Base-by-base conservation (phyloP, 2,329 filamentous ascomycete genomes). In the Neofusicoccum cordaticola region DNA sequence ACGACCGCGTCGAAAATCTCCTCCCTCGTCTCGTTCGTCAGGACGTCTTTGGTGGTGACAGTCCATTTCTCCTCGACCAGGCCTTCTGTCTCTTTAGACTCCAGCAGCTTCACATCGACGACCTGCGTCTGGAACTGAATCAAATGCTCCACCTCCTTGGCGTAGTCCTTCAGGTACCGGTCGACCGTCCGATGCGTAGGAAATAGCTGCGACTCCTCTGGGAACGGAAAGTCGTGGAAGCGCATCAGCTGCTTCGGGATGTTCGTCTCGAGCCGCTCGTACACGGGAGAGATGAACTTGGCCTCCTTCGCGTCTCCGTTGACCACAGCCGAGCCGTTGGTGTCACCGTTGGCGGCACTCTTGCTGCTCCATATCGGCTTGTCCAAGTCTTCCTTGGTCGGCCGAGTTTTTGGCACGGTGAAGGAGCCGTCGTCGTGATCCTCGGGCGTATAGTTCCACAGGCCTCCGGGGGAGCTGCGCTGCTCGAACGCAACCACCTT, bases 401-500 rank as follows among this genome's bases (percentile, higher is more conserved):
- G 63, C 12, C 47, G 56, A n/a, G 86, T 86, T 73, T 93, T 90
- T 7, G 93, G 92, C 42, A 94, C 70, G 1, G 71, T 68, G 51
- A 81, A 75, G 69, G 83, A 69, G 72, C 83, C 66, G 73, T 80
- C 69, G 69, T 84, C 67, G 74, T 81, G 72, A 50, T 78, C 63
- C 76, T 83, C 77, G 34, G 81, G 79, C 67, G 84, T 88, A 75
- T 96, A 93, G 71, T 92, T 90, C 94, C 94, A 98, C 9, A 95
- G 86, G 2, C 95, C 94, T 65, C 93, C 94, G 6, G 90, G 85
- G 53, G 86, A 83, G 50, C 83, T 80, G 68, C 92, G 88, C 77
- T 97, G 92, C 77, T 98, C 95, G 71, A 90, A 96, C 44, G 97
- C 77, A 66, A 88, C 85, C 66, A 98, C 88, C 35, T 81, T 84